Percentiles rank a stretch among this genome's conserved stretches.
These are phyloP conservation scores for Rhizopus sp. DNA, from an alignment of 371 early-diverging fungal species.

Conservation along the genomic window DNA sequence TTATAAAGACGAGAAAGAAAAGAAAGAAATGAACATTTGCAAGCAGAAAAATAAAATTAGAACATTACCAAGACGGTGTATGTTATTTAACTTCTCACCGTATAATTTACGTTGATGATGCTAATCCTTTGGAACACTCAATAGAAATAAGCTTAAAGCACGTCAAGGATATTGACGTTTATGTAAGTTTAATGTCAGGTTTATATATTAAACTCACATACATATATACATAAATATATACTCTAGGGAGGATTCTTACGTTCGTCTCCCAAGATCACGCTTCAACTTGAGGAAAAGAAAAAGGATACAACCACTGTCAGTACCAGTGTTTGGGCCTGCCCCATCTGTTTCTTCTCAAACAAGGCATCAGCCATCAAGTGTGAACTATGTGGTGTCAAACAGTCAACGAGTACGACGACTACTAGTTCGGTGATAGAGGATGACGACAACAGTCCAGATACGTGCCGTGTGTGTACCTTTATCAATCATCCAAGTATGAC, in stretches of 20 bases:
- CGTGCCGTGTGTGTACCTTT: slow-evolving; percentile 81
- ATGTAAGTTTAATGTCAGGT: slow-evolving; percentile 40
- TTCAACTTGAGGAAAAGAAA: slow-evolving; percentile 43
- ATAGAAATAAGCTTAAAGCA: slow-evolving; percentile 54
- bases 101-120: slow-evolving; percentile 75
- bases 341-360: slow-evolving; percentile 74
- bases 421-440: slow-evolving; percentile 1
- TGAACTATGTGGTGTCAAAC: slow-evolving; percentile 73
- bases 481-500: slow-evolving; percentile 80
- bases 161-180: slow-evolving; percentile 54
- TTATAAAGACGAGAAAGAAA: neutral
- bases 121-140: slow-evolving; percentile 55
- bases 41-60: slow-evolving; percentile 52
- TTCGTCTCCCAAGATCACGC: slow-evolving; percentile 67
- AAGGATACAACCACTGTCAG: slow-evolving; percentile 12
- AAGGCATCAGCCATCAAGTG: slow-evolving; percentile 54
- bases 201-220: neutral
- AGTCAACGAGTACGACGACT: slow-evolving; percentile 1
- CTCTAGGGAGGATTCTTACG: slow-evolving; percentile 62
- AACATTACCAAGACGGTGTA: slow-evolving; percentile 72
- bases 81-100: slow-evolving; percentile 78
- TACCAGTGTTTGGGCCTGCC: slow-evolving; percentile 67
- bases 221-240: slow-evolving; percentile 5
- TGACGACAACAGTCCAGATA: slow-evolving; percentile 22
- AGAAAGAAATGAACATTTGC: neutral